phyloP scores from a whole-genome alignment of 306 rosid species.

The Abrus pulchellus region DNA sequence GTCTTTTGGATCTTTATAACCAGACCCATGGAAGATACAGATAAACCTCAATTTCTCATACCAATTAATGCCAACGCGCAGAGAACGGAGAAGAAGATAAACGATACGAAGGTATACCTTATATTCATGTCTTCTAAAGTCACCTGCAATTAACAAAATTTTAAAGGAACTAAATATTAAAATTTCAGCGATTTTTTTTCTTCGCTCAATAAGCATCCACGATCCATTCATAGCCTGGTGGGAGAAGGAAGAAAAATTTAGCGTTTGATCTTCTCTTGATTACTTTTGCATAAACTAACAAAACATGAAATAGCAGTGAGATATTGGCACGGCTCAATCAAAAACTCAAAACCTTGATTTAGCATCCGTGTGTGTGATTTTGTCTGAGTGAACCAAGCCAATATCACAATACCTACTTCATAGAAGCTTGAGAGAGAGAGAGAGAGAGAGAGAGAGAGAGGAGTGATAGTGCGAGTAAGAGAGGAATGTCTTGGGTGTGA shows the following conservation, averaged over 20 bases:
- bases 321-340: constrained; percentile 95
- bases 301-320: constrained; percentile 63
- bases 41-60: too few relatives aligned
- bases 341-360: constrained; percentile 19
- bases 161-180: too few relatives aligned
- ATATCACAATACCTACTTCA: constrained; percentile 71
- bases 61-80: neutral
- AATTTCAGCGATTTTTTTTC: too few relatives aligned
- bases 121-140: neutral
- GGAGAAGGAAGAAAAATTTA: neutral
- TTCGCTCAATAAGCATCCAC: too few relatives aligned
- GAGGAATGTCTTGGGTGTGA: constrained; percentile 56
- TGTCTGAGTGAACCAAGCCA: constrained; percentile 86
- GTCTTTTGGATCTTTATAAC: too few relatives aligned
- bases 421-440: neutral
- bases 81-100: neutral
- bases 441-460: neutral
- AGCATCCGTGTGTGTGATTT: neutral
- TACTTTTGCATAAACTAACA: neutral
- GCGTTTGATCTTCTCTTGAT: neutral
- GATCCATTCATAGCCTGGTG: too few relatives aligned
- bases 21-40: too few relatives aligned
- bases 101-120: neutral
- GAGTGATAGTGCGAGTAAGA: constrained; percentile 31
- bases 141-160: neutral